Evolutionary conservation across 805 yeast genomes (phyloP).

Genomic region (Saccharomycopsis lassenensis): DNA sequence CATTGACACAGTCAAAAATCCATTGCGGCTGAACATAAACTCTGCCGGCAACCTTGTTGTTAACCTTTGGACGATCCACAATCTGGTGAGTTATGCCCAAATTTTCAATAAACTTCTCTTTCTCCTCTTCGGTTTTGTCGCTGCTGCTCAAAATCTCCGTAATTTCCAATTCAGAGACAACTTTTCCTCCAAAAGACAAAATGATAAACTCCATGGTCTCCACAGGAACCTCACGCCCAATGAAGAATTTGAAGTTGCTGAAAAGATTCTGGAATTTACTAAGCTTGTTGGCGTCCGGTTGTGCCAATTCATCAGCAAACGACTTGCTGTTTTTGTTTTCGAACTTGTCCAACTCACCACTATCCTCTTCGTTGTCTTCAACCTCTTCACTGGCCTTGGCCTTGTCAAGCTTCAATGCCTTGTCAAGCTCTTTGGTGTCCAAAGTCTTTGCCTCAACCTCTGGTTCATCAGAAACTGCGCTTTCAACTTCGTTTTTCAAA

Average conservation of each 20-base stretch:
- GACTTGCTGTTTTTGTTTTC: constrained; percentile 48
- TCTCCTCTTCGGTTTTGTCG: constrained; percentile 27
- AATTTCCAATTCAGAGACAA: constrained; percentile 76
- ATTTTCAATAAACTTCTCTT: constrained; percentile 34
- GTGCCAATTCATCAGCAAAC: constrained; percentile 58
- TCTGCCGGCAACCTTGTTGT: constrained; percentile 75
- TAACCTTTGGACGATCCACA: constrained; percentile 79
- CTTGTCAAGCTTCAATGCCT: constrained; percentile 32
- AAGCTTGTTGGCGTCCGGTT: constrained; percentile 38
- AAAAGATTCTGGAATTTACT: constrained; percentile 59
- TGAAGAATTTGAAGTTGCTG: constrained; percentile 64
- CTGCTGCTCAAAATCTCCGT: constrained; percentile 51
- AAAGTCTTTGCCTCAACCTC: constrained; percentile 34
- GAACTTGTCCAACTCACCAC: constrained; percentile 57
- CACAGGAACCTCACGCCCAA: constrained; percentile 93
- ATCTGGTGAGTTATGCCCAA: constrained; percentile 78
- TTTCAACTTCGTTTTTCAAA: constrained; percentile 40
- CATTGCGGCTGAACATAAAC: constrained; percentile 96
- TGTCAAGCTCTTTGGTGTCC: constrained; percentile 28
- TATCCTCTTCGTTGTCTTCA: constrained; percentile 25
- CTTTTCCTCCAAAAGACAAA: constrained; percentile 74
- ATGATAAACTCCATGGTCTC: constrained; percentile 85
- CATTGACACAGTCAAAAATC: constrained; percentile 87
- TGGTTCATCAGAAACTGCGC: constrained; percentile 23
- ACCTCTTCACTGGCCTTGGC: constrained; percentile 28